These are phyloP conservation scores for Claviceps purpurea DNA, from an alignment of 2,329 filamentous ascomycete genomes.

Conservation along the genomic window DNA sequence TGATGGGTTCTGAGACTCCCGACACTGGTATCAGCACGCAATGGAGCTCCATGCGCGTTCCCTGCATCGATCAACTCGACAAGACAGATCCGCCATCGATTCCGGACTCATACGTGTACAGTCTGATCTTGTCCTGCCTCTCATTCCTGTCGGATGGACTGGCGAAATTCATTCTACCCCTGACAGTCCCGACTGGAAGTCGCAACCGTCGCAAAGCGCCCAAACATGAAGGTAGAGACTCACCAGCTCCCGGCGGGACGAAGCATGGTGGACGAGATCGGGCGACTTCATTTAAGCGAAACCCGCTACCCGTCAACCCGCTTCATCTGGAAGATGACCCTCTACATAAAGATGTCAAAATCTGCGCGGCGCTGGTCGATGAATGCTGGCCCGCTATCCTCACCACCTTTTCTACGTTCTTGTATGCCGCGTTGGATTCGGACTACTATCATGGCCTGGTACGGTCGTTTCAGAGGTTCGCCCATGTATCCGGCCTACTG, in stretches of 20 bases:
- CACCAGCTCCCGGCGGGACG: constrained; percentile 21
- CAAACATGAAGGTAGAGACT: constrained; percentile 31
- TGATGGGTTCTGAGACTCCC: constrained; percentile 50
- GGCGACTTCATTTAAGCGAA: constrained; percentile 56
- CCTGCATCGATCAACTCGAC: constrained; percentile 88
- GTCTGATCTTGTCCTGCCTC: constrained; percentile 75
- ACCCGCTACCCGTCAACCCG: constrained; percentile 73
- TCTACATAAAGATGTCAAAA: constrained; percentile 55
- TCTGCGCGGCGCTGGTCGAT: constrained; percentile 72
- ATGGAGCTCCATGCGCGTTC: constrained; percentile 78
- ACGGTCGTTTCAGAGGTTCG: constrained; percentile 85
- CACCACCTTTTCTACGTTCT: constrained; percentile 87
- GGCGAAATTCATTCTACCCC: constrained; percentile 81
- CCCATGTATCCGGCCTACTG: constrained; percentile 83
- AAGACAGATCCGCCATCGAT: constrained; percentile 72
- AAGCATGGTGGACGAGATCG: constrained; percentile 35
- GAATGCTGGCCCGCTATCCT: constrained; percentile 93
- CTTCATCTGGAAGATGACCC: constrained; percentile 61
- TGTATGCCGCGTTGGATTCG: constrained; percentile 81
- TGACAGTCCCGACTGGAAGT: constrained; percentile 68
- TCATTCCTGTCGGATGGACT: constrained; percentile 83
- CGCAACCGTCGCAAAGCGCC: constrained; percentile 36
- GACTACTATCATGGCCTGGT: constrained; percentile 91
- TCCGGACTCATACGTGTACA: constrained; percentile 90
- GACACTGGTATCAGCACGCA: constrained; percentile 74